These are phyloP conservation scores for Arthrobotrys sphaeroides DNA, from an alignment of 2,329 filamentous ascomycete species.

Conservation along the genomic window DNA sequence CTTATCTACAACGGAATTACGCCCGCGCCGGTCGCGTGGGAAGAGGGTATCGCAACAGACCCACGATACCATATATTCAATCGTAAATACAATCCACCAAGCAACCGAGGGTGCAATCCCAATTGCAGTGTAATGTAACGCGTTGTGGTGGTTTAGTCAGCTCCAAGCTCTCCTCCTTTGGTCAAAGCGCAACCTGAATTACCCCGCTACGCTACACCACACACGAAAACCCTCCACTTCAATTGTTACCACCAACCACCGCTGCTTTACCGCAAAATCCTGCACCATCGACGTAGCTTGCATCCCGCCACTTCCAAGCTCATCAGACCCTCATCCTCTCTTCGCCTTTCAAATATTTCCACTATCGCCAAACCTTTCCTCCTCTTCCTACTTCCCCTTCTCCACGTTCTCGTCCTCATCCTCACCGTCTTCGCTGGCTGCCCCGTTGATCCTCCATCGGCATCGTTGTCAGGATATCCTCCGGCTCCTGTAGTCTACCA, in stretches of 20 bases:
- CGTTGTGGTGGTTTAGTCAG: slow-evolving; percentile 1
- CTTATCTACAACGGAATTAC: too few relatives aligned
- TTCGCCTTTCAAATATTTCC: neutral
- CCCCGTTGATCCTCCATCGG: neutral
- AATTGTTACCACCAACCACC: slow-evolving; percentile 14
- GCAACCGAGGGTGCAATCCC: too few relatives aligned
- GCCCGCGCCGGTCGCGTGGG: too few relatives aligned
- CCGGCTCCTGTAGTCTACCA: slow-evolving; percentile 8
- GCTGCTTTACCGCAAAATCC: neutral
- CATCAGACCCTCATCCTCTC: neutral
- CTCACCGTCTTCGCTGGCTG: neutral
- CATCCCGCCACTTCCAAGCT: neutral
- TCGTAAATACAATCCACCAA: too few relatives aligned
- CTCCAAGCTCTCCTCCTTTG: slow-evolving; percentile 2
- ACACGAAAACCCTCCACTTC: slow-evolving; percentile 36
- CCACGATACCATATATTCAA: too few relatives aligned
- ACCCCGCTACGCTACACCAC: slow-evolving; percentile 38
- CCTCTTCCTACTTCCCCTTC: neutral
- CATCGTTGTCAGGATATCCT: neutral
- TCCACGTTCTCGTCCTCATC: neutral
- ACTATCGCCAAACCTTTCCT: too few relatives aligned
- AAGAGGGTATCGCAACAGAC: too few relatives aligned
- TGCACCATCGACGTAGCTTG: neutral
- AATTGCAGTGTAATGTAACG: too few relatives aligned
- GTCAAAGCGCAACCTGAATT: slow-evolving; percentile 29